A percentile compares a stretch with the other conserved stretches of the same genome.
Conservation (phyloP, 2,329 filamentous ascomycete species). For the Talaromyces sp. region DNA sequence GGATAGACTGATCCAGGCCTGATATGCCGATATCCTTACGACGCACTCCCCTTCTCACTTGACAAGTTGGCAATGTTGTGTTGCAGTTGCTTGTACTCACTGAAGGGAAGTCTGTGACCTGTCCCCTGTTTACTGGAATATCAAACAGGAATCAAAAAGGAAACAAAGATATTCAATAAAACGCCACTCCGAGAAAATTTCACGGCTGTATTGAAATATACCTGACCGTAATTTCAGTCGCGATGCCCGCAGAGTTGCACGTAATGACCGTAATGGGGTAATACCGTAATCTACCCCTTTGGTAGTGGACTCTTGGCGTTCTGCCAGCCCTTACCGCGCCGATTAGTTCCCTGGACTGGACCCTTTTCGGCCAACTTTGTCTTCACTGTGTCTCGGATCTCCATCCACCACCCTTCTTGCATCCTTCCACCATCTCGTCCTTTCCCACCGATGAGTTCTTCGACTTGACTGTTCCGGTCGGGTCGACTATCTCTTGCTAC, state of each 20-base stretch:
- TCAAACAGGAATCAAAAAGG: not conserved
- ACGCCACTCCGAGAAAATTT: not conserved
- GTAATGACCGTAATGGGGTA: not conserved
- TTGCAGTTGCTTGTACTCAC: not conserved
- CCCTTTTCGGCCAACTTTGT: constrained; percentile 16
- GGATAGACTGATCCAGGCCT: constrained; percentile 11
- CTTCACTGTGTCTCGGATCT: constrained; percentile 14
- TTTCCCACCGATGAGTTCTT: constrained; percentile 28
- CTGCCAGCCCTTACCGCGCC: constrained; percentile 18
- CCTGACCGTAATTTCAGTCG: not conserved
- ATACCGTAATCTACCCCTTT: constrained; percentile 4
- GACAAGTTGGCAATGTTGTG: not conserved
- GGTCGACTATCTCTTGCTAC: constrained; percentile 21
- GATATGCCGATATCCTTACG: not conserved
- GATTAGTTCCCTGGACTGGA: not conserved
- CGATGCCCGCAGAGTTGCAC: too few species aligned
- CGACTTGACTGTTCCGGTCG: constrained; percentile 24
- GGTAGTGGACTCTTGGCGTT: constrained; percentile 21
- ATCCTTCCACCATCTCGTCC: constrained; percentile 24
- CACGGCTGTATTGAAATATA: not conserved
- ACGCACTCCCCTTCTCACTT: not conserved
- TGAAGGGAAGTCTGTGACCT: too few species aligned
- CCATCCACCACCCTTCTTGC: constrained; percentile 13
- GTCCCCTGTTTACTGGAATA: not conserved
- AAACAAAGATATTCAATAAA: not conserved